Conservation (phyloP, 73 alveolate species). For the Uronychia setigera region DNA sequence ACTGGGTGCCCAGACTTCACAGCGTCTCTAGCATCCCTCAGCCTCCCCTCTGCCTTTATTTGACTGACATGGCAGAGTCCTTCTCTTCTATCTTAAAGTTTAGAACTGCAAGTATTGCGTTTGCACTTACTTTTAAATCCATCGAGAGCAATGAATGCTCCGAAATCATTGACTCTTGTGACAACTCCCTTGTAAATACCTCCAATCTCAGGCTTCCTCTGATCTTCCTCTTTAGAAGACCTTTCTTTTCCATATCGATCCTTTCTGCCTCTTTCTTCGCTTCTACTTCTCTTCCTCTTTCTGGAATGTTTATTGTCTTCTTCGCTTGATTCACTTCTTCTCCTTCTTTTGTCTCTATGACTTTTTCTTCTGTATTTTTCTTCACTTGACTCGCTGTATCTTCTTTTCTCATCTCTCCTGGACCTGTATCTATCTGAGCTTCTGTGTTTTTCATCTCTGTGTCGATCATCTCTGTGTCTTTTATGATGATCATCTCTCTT, state of each 20-base stretch:
- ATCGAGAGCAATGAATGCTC: conserved; percentile 87
- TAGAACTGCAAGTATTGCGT: not conserved
- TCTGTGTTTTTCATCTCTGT: too few relatives aligned
- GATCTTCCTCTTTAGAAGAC: conserved; percentile 8
- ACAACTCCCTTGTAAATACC: conserved; percentile 85
- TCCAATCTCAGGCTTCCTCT: conserved; percentile 43
- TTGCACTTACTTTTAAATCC: conserved; percentile 61
- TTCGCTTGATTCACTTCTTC: conserved; percentile 43
- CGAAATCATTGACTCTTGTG: conserved; percentile 85
- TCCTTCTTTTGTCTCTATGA: conserved; percentile 43
- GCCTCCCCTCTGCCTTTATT: conserved; percentile 68
- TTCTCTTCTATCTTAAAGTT: conserved; percentile 71
- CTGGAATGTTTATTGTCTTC: not conserved
- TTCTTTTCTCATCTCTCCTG: too few relatives aligned
- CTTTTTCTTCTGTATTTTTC: not conserved
- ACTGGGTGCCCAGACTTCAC: conserved; percentile 83
- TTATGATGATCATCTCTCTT: not conserved
- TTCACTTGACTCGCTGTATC: too few relatives aligned
- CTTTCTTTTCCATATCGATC: conserved; percentile 43
- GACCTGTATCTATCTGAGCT: too few relatives aligned
- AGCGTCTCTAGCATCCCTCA: conserved; percentile 71
- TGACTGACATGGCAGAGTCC: conserved; percentile 93
- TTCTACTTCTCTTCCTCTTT: conserved; percentile 9
- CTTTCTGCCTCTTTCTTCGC: conserved; percentile 22
- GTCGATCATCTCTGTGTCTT: conserved; percentile 5